Evolutionary conservation across 768 basidiomycete genomes (phyloP), one percentile per base, ranked within the genome.

Genomic region (Sarcodon sp.): DNA sequence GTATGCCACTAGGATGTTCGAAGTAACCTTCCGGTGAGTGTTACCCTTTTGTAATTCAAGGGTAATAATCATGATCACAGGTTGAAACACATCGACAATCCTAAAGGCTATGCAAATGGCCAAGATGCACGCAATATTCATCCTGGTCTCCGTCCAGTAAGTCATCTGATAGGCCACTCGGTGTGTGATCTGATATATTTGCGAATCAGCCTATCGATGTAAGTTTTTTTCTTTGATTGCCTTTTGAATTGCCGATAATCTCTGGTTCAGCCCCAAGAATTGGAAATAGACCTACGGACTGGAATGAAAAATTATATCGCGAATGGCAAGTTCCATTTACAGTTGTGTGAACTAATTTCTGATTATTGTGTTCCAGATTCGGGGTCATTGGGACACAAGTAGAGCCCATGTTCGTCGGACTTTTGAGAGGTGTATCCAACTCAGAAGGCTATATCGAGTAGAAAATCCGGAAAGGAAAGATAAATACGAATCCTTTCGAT

Each of bases 251-350:
- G 21, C 21, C 21, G 21, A 38, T 38, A 5, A 18, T 38, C 18
- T 38, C 18, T 18, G 37, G 13, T 38, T 27, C 51, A 86, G 80
- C 85, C 84, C 0, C 66, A 72, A 34, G 93, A 97, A 58, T 69
- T 94, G 0, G 83, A 92, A 55, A 71, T 97, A 6, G 93, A 97
- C 60, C 77, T 75, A 0, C 66, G 71, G 11, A 87, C 85, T 0
- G 93, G 91, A 3, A 93, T 97, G 91, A 93, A 93, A 70, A 97
- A 92, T 55, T 89, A 88, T 62, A 92, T 93, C 51, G 87, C 87
- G 0, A 93, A 92, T 61, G 78, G 79, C 76, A 51, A 9, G 21
- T 4, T 27, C 4, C 2, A 27, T 27, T 27, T 27, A 27, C 2
- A 38, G 18, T 5, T 5, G 13, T 37, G 10, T 18, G 37, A 38